Conservation (phyloP, 148 eudicot genomes). For the Spergularia marina region DNA sequence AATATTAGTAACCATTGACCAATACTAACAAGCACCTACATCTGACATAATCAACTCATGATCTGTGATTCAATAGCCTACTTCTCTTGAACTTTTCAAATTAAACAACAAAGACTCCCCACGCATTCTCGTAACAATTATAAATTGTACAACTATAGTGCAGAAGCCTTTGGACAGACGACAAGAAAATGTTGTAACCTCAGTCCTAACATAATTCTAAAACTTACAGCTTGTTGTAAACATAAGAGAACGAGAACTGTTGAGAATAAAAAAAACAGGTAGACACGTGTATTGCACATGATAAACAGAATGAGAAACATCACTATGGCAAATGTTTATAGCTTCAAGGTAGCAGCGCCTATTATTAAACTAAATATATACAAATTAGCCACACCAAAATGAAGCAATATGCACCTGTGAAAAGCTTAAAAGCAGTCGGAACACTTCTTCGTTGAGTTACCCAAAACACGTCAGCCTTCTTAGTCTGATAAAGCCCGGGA, state of each 20-base stretch:
- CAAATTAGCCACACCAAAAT: neutral
- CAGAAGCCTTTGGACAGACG: neutral
- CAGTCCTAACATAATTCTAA: neutral
- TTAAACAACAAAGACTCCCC: neutral
- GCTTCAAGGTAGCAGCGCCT: too few species aligned
- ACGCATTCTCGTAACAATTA: neutral
- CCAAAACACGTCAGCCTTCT: constrained; percentile 83
- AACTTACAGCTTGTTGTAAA: neutral
- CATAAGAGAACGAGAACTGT: neutral
- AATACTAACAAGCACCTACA: neutral
- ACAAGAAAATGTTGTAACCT: neutral
- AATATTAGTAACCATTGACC: neutral
- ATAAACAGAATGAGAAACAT: neutral
- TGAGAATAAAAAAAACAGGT: neutral
- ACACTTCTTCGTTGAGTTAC: constrained; percentile 83
- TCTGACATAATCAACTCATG: neutral
- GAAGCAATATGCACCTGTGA: constrained; percentile 60
- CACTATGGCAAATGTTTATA: too few species aligned
- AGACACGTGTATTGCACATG: neutral
- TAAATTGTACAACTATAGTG: neutral
- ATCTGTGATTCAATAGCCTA: neutral
- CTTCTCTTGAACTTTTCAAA: neutral
- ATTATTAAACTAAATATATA: too few species aligned
- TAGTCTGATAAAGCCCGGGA: constrained; percentile 78
- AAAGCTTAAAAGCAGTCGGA: constrained; percentile 88